Evolutionary conservation across 352 stramenopile species (phyloP).

Genomic region (Paralagenidium karlingii): DNA sequence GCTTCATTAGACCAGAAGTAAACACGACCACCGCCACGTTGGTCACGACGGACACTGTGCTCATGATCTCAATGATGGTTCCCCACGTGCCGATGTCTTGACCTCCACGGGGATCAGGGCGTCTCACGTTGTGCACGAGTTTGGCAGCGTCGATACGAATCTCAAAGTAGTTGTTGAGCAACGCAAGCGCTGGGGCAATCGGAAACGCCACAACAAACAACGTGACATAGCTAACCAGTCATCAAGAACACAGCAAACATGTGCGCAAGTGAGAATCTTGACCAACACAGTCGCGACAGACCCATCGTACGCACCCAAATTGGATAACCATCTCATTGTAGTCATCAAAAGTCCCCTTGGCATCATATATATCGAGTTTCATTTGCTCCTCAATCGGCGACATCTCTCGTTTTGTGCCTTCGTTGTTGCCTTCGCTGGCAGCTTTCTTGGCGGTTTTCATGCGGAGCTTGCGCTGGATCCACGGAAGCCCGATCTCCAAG

Average conservation of each 20-base stretch:
- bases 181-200: conserved; percentile 76
- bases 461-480: too few species aligned
- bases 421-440: conserved; percentile 16
- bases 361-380: conserved; percentile 47
- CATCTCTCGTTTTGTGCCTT: conserved; percentile 14
- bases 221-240: too few species aligned
- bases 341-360: conserved; percentile 70
- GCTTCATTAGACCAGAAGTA: too few species aligned
- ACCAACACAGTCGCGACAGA: too few species aligned
- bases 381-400: conserved; percentile 52
- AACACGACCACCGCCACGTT: conserved; percentile 92
- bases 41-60: conserved; percentile 80
- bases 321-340: conserved; percentile 85
- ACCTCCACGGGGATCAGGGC: conserved; percentile 55
- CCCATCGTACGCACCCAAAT: conserved; percentile 86
- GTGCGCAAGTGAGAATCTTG: too few species aligned
- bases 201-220: conserved; percentile 90
- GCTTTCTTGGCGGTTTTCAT: conserved; percentile 30
- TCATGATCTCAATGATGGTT: conserved; percentile 82
- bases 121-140: conserved; percentile 54
- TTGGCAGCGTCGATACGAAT: conserved; percentile 85
- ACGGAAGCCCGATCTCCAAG: conserved; percentile 55
- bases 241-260: too few species aligned
- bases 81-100: conserved; percentile 90
- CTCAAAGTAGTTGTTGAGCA: conserved; percentile 89